Conservation (phyloP, 2,329 filamentous ascomycete species). For the Pseudogymnoascus sp. region DNA sequence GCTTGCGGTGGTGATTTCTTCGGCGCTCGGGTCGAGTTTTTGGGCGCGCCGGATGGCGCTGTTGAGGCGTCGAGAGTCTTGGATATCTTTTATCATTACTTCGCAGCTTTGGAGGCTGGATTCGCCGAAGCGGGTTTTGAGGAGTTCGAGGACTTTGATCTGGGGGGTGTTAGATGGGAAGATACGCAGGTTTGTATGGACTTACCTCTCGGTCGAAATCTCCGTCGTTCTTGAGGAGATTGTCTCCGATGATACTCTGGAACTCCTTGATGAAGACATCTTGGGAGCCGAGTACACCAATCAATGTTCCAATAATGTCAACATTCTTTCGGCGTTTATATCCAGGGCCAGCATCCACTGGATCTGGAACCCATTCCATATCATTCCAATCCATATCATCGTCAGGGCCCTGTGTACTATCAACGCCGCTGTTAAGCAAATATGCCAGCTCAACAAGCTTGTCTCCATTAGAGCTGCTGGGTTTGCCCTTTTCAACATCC, state of each 20-base stretch:
- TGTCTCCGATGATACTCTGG: conserved; percentile 79
- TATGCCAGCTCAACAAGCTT: conserved; percentile 62
- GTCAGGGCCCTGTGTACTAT: conserved; percentile 47
- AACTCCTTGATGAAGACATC: conserved; percentile 94
- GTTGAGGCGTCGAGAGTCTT: conserved; percentile 74
- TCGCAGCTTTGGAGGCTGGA: conserved; percentile 83
- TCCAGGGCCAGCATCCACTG: conserved; percentile 85
- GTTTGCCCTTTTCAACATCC: conserved; percentile 36
- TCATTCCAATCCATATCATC: conserved; percentile 83
- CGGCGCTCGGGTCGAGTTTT: conserved; percentile 31
- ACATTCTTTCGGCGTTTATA: conserved; percentile 84
- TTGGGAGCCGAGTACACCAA: conserved; percentile 80
- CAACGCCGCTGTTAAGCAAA: conserved; percentile 43
- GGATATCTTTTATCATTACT: conserved; percentile 92
- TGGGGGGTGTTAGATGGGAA: conserved; percentile 27
- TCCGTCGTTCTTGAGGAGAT: conserved; percentile 61
- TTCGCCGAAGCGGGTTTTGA: conserved; percentile 86
- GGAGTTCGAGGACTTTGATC: conserved; percentile 72
- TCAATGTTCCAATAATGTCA: conserved; percentile 86
- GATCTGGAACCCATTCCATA: conserved; percentile 88
- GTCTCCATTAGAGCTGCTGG: conserved; percentile 35
- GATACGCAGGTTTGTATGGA: conserved; percentile 11
- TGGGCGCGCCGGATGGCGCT: conserved; percentile 53
- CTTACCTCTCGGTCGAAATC: conserved; percentile 65
- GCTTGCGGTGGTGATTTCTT: conserved; percentile 24